Base-by-base conservation (phyloP, 2,329 filamentous ascomycete genomes). In the Hansfordia pulvinata region DNA sequence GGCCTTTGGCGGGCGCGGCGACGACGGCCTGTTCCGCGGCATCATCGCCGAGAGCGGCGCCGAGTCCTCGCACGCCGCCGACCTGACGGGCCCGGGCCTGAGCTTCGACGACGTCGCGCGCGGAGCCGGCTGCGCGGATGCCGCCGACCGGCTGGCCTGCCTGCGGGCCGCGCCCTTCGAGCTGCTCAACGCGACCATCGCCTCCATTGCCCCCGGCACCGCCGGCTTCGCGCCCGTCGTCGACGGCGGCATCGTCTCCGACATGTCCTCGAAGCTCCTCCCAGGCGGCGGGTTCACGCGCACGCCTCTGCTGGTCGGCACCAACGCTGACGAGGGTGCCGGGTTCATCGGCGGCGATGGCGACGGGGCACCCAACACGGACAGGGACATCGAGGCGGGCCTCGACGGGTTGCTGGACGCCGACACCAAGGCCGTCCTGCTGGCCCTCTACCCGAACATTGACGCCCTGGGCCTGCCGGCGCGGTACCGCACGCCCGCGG, bases 31-130 rank as follows among this genome's bases (percentile, higher is more conserved):
- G 1, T 75, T 74, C 42, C 53, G 61, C 5, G 58, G 46, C 11
- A 64, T 54, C 3, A 66, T 69, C 23, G 47, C 64, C 28, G 56
- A 74, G 28, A 69, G 61, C 9, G 65, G 65, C 4, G 51, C n/a
- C n/a, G n/a, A n/a, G n/a, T n/a, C n/a, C n/a, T n/a, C n/a, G n/a
- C n/a, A n/a, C n/a, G n/a, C n/a, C n/a, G n/a, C n/a, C n/a, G n/a
- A n/a, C n/a, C n/a, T n/a, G n/a, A n/a, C n/a, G n/a, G n/a, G n/a
- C n/a, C n/a, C n/a, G n/a, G n/a, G n/a, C n/a, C n/a, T n/a, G 3
- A 43, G 41, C 33, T 62, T 51, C 23, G 34, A 47, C 12, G 29
- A 36, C 19, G 30, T 52, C 14, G 35, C 43, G 17, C 26, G 28
- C 10, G 34, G 38, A 27, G 42, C 40, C 2, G 40, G 38, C 13